Base-by-base conservation (phyloP, 495 filamentous ascomycete genomes). In the Penicillium lagena region DNA sequence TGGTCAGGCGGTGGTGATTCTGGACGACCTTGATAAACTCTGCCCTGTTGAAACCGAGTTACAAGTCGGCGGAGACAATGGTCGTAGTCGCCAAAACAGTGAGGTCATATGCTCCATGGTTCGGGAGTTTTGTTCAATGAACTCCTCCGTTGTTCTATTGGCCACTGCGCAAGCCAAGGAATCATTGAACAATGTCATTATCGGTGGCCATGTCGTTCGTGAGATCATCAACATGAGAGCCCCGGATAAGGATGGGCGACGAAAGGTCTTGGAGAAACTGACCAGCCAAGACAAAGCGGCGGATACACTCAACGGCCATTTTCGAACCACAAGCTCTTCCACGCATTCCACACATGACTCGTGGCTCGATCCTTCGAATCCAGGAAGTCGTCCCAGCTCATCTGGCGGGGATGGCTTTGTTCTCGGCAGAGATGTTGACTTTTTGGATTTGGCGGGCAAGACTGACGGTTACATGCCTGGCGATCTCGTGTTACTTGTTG, bases 381-480 rank as follows among this genome's bases (percentile, higher is more conserved):
- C 62, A 10, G 66, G 62, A 13, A 73, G 72, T 41, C 67, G 66
- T 31, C 64, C 68, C 7, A 72, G 65, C 47, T 67, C 71, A 15
- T 72, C 77, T 28, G 67, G 72, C 15, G 61, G 62, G 12, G 82
- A 81, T 43, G 82, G 80, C 2, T 88, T 90, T 54, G 60, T 82
- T 1, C 64, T 90, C 9, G 82, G 84, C 43, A 66, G 75, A 1
- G 73, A 84, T n/a, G 79, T 98, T 9, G 93, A 98, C 62, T 86
- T 96, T 42, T 81, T 97, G 12, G 90, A 96, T 41, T 71, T 97
- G 39, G 89, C 94, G 6, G 89, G 90, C 12, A 81, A 87, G 54
- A 97, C 90, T 0, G 93, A 98, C 54, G 93, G 93, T 3, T 98
- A 95, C 61, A 95, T 96, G 89, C 93, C 93, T 0, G 93, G 90